These are phyloP conservation scores for Penicillium fuscoglaucum DNA, from an alignment of 2,329 filamentous ascomycete species.

Conservation along the genomic window DNA sequence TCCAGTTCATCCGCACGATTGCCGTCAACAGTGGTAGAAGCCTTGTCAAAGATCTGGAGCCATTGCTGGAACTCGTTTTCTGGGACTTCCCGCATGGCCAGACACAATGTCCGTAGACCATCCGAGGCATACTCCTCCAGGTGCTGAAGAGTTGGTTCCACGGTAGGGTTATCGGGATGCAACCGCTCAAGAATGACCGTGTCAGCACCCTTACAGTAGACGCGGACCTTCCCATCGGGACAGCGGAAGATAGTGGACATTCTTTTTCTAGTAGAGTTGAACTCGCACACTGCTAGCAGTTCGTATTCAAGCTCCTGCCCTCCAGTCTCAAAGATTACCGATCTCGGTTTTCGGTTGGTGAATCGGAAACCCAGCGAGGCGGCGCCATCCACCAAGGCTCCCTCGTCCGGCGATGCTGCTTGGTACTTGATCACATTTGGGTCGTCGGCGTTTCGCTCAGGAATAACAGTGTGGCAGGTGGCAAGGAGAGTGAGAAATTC, in stretches of 20 bases:
- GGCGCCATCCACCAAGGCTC: conserved; percentile 92
- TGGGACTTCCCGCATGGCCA: conserved; percentile 89
- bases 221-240: conserved; percentile 89
- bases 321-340: conserved; percentile 78
- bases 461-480: conserved; percentile 96
- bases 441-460: conserved; percentile 77
- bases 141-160: conserved; percentile 87
- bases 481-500: conserved; percentile 86
- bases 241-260: conserved; percentile 98
- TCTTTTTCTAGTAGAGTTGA: conserved; percentile 94
- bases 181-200: conserved; percentile 95
- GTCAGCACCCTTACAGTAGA: conserved; percentile 95
- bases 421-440: conserved; percentile 90
- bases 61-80: conserved; percentile 88
- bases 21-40: conserved; percentile 84
- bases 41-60: conserved; percentile 81
- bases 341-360: conserved; percentile 81
- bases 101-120: conserved; percentile 87
- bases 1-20: conserved; percentile 93
- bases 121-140: conserved; percentile 99
- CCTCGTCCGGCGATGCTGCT: conserved; percentile 94
- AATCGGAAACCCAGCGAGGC: conserved; percentile 85
- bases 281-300: conserved; percentile 94
- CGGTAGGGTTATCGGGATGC: conserved; percentile 76
- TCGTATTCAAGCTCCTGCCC: conserved; percentile 80